phyloP scores from a whole-genome alignment of 805 yeast genomes.

The Lipomyces oligophaga region DNA sequence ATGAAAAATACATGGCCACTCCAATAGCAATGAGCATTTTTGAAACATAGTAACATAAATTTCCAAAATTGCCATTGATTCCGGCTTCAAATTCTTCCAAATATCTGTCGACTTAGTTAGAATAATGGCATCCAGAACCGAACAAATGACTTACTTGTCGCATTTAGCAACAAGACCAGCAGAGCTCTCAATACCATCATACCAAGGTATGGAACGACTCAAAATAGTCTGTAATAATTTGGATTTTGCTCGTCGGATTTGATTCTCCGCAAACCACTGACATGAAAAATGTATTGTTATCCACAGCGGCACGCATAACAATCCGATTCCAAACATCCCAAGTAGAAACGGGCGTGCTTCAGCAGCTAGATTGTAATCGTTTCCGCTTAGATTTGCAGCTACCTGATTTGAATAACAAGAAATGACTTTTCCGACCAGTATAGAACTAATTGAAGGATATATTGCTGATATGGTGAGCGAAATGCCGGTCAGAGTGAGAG shows the following conservation, averaged over 20 bases:
- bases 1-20: conserved; percentile 70
- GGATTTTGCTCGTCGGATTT: conserved; percentile 13
- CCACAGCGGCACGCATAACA: conserved; percentile 17
- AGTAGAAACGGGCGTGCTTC: conserved; percentile 13
- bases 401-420: conserved; percentile 4
- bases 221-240: conserved; percentile 9
- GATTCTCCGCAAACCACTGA: conserved; percentile 21
- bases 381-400: background rate
- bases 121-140: background rate
- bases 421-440: conserved; percentile 16
- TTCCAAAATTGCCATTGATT: conserved; percentile 9
- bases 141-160: conserved; percentile 10
- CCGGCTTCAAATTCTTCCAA: conserved; percentile 24
- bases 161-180: conserved; percentile 20
- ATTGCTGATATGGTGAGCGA: conserved; percentile 2
- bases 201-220: conserved; percentile 12
- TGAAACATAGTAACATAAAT: conserved; percentile 3
- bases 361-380: background rate
- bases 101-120: conserved; percentile 3
- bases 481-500: background rate
- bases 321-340: conserved; percentile 6
- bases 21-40: conserved; percentile 36
- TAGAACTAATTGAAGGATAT: conserved; percentile 12
- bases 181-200: conserved; percentile 18
- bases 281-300: conserved; percentile 7